These are phyloP conservation scores for Lepraria neglecta DNA, from an alignment of 495 filamentous ascomycete species.

Conservation along the genomic window DNA sequence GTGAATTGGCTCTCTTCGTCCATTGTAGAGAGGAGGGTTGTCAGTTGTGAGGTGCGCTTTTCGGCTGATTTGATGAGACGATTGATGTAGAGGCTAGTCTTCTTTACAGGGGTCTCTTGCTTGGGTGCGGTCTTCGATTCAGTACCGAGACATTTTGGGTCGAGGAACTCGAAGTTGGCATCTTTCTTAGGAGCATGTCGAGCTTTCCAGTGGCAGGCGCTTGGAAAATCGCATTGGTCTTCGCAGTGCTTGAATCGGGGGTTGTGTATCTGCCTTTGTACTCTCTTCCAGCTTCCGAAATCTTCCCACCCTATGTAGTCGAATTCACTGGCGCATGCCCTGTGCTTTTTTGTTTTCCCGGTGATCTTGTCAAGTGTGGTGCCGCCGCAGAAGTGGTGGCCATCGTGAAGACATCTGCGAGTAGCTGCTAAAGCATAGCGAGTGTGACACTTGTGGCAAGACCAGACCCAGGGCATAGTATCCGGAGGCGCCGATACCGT, in stretches of 20 bases:
- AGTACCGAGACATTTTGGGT: slow-evolving; percentile 10
- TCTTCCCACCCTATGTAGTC: slow-evolving; percentile 43
- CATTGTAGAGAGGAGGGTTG: slow-evolving; percentile 10
- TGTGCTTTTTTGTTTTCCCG: slow-evolving; percentile 30
- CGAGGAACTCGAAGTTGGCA: slow-evolving; percentile 2
- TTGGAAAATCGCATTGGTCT: slow-evolving; percentile 22
- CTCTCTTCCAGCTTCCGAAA: slow-evolving; percentile 35
- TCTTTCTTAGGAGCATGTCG: slow-evolving; percentile 3
- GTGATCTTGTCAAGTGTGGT: slow-evolving; percentile 30
- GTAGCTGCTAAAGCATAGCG: slow-evolving; percentile 39
- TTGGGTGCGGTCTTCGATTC: background rate
- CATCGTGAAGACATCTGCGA: slow-evolving; percentile 44
- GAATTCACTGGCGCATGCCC: slow-evolving; percentile 41
- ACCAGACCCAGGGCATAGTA: slow-evolving; percentile 40
- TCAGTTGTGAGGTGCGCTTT: slow-evolving; percentile 11
- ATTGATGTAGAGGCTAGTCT: background rate
- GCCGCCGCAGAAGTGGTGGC: slow-evolving; percentile 45
- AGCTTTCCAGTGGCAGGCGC: slow-evolving; percentile 24
- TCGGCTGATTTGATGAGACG: slow-evolving; percentile 14
- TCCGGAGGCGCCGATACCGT: slow-evolving; percentile 1
- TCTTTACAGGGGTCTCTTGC: background rate
- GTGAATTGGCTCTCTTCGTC: slow-evolving; percentile 16
- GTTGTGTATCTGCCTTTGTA: background rate
- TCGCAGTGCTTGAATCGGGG: slow-evolving; percentile 16
- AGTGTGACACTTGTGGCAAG: slow-evolving; percentile 41